phyloP scores from a whole-genome alignment of 225 moss, liverwort and hornwort genomes.

The Sphagnum tenellum region DNA sequence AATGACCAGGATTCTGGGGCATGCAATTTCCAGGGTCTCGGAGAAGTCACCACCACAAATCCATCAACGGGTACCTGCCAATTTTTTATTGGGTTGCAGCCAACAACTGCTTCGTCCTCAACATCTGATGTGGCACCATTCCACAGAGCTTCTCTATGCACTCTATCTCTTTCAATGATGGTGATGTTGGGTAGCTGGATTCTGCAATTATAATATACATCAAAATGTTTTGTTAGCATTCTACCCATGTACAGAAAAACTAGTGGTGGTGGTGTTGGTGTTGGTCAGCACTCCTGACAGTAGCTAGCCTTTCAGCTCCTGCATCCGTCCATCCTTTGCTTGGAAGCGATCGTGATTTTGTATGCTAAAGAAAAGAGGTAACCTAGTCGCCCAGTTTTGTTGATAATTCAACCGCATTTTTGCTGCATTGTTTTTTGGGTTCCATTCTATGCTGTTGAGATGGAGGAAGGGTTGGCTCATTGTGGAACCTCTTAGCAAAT shows the following conservation, averaged over 20 bases:
- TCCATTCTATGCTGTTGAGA: constrained; percentile 1
- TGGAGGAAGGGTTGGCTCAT: too few species aligned
- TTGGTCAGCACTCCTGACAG: not conserved
- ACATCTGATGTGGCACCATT: constrained; percentile 1
- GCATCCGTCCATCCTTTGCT: constrained; percentile 5
- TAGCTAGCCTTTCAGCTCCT: constrained; percentile 7
- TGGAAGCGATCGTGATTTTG: constrained; percentile 26
- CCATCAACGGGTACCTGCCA: constrained; percentile 53
- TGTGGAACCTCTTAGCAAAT: too few species aligned
- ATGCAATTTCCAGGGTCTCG: constrained; percentile 65
- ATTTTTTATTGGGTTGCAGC: constrained; percentile 48
- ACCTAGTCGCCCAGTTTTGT: constrained; percentile 11
- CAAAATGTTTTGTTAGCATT: not conserved
- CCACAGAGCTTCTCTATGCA: not conserved
- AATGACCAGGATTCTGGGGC: constrained; percentile 35
- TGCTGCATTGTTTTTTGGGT: constrained; percentile 11
- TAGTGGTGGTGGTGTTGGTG: not conserved
- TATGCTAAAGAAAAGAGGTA: constrained; percentile 12
- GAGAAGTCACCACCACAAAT: constrained; percentile 38
- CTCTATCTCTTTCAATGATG: not conserved
- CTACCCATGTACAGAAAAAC: constrained; percentile 4
- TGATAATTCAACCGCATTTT: constrained; percentile 5
- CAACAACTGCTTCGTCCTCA: constrained; percentile 4
- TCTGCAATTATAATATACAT: not conserved
- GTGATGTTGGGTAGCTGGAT: not conserved